Base-by-base conservation (phyloP, 2,329 filamentous ascomycete genomes). In the Hypoxylon sp. region DNA sequence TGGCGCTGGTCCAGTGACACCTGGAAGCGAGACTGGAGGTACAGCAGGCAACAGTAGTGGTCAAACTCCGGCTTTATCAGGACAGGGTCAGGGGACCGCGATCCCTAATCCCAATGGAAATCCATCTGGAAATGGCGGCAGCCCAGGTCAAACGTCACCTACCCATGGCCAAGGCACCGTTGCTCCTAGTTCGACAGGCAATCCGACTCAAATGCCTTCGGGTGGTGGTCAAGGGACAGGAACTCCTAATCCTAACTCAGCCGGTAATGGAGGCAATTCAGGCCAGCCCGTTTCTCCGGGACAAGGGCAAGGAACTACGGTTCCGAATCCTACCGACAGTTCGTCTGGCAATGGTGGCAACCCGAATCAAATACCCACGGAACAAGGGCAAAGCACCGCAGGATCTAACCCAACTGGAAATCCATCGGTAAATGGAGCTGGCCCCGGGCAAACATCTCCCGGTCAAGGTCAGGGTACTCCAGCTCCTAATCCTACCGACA, bases 31-130 rank as follows among this genome's bases (percentile, higher is more conserved):
- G n/a, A 30, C 60, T 13, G 32, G 52, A 26, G 57, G 53, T 41
- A 55, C 53, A 4, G 52, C 50, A 6, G 56, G 56, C 5, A 65
- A 32, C 32, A 48, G 56, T 20, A 41, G 41, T 34, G 60, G 41
- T 15, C 63, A 66, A 24, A 56, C 39, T 7, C 39, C 54, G 11
- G 50, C 62, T 2, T 44, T 39, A 13, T 37, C 51, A 26, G 52
- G 55, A 4, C 53, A 60, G 46, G 55, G 62, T 4, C 59, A 59
- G 39, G 62, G 57, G 28, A 56, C 56, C 15, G 20, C 47, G 15
- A 48, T n/a, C 11, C 48, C 49, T 19, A 57, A 32, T 41, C 56
- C 51, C 20, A 51, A 19, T 10, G 41, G 17, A 15, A 47, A 37
- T 22, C 20, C 26, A 37, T 24, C 49, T 2, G 49, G 49, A 2